phyloP scores from a whole-genome alignment of 208 protist genomes.

The Acanthamoeba culbertsoni region DNA sequence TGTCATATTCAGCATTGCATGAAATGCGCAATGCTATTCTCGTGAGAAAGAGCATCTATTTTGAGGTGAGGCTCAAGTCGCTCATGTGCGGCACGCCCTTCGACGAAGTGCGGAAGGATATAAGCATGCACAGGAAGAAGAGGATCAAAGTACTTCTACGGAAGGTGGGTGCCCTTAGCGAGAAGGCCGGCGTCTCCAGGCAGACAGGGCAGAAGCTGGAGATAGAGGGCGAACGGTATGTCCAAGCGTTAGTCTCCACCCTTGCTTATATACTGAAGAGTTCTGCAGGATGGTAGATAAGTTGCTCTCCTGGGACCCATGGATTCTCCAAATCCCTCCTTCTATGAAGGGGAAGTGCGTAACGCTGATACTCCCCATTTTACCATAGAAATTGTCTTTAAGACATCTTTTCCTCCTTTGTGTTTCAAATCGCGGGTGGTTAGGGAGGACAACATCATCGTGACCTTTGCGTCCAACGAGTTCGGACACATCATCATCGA shows the following conservation, averaged over 20 bases:
- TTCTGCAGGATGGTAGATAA: background rate
- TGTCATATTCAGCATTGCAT: background rate
- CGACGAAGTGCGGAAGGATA: conserved; percentile 25
- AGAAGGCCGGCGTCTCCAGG: conserved; percentile 25
- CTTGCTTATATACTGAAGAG: background rate
- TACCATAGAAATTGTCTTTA: background rate
- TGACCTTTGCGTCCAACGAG: conserved; percentile 16
- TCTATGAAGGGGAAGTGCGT: conserved; percentile 47
- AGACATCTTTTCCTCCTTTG: background rate
- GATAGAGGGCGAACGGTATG: background rate
- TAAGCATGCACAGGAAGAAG: conserved; percentile 39
- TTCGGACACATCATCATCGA: conserved; percentile 36
- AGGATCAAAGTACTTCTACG: conserved; percentile 22
- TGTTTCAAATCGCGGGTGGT: background rate
- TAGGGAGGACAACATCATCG: conserved; percentile 9
- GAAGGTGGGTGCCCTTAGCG: background rate
- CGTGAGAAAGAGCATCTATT: conserved; percentile 38
- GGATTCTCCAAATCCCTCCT: conserved; percentile 37
- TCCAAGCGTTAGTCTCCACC: background rate
- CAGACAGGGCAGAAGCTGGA: conserved; percentile 6
- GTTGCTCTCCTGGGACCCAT: conserved; percentile 38
- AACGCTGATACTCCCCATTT: background rate
- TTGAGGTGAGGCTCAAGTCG: conserved; percentile 48
- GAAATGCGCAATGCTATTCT: conserved; percentile 42
- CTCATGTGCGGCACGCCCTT: conserved; percentile 5